Percentiles rank a stretch among this genome's conserved stretches.
These are phyloP conservation scores for Dioscorea cayenensis DNA, from an alignment of 116 monocot genomes.

Conservation along the genomic window DNA sequence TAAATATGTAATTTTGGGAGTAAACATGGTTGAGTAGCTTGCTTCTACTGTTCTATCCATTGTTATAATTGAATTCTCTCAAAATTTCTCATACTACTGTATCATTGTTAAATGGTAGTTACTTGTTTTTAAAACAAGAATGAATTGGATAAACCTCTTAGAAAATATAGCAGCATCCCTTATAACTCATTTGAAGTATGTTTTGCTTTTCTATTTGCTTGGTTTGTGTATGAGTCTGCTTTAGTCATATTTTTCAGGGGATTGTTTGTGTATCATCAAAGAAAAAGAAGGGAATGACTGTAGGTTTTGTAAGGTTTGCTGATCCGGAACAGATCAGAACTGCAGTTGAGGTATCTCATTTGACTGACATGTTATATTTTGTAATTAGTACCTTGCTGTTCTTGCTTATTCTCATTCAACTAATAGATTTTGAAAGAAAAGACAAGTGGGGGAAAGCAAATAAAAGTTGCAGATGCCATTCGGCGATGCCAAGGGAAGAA, in stretches of 20 bases:
- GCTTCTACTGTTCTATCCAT: too few species aligned
- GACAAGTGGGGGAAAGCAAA: slow-evolving; percentile 44
- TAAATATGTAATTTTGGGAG: too few species aligned
- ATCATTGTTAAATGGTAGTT: too few species aligned
- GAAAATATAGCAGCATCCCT: too few species aligned
- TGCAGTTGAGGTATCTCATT: slow-evolving; percentile 52
- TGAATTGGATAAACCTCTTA: too few species aligned
- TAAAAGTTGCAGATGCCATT: slow-evolving; percentile 67
- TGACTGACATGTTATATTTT: background rate
- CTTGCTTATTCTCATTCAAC: background rate
- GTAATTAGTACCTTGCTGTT: slow-evolving; percentile 2
- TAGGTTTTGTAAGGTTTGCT: slow-evolving; percentile 72
- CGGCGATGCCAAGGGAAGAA: slow-evolving; percentile 38
- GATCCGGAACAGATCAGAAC: slow-evolving; percentile 42
- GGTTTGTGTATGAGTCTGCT: background rate
- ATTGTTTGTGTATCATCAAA: slow-evolving; percentile 54
- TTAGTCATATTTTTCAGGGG: slow-evolving; percentile 34
- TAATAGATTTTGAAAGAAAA: slow-evolving; percentile 56
- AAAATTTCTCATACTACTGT: too few species aligned
- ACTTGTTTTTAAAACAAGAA: too few species aligned
- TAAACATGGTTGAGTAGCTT: too few species aligned
- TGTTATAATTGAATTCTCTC: too few species aligned
- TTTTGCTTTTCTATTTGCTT: too few species aligned
- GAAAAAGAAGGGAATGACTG: slow-evolving; percentile 89
- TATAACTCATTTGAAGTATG: too few species aligned